Evolutionary conservation across 805 yeast genomes (phyloP).

Genomic region (Zygosaccharomyces gambellarensis): DNA sequence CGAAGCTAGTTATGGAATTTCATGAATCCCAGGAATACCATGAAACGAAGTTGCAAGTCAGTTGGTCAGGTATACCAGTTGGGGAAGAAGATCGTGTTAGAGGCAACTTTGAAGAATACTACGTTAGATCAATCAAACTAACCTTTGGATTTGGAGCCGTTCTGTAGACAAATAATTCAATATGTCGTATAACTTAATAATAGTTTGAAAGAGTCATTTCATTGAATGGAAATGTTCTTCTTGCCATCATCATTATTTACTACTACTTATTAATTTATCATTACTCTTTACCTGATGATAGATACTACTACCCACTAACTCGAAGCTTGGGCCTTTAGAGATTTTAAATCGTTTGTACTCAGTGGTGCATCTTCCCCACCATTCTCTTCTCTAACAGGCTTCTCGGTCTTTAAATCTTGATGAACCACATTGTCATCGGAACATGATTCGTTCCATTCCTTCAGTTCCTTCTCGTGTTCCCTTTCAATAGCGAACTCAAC

Average conservation of each 20-base stretch:
- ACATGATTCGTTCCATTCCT: constrained; percentile 58
- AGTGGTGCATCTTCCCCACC: constrained; percentile 4
- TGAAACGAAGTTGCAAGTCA: constrained; percentile 75
- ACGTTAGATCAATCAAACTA: constrained; percentile 80
- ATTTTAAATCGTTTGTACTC: neutral
- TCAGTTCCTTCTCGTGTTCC: constrained; percentile 66
- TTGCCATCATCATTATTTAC: neutral
- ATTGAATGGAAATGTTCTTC: no score
- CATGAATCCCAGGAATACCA: constrained; percentile 63
- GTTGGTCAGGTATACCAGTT: constrained; percentile 84
- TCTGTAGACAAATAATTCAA: constrained; percentile 36
- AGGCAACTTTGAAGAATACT: constrained; percentile 82
- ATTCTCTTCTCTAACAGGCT: constrained; percentile 43
- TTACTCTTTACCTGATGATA: no score
- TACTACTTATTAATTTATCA: neutral
- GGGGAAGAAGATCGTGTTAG: constrained; percentile 91
- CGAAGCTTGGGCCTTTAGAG: neutral
- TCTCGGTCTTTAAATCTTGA: constrained; percentile 46
- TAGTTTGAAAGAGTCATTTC: no score
- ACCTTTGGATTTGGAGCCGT: constrained; percentile 97
- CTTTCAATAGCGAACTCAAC: constrained; percentile 79
- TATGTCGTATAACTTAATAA: no score
- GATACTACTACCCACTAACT: neutral
- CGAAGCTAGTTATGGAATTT: constrained; percentile 60
- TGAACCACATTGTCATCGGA: constrained; percentile 24